These are phyloP conservation scores for Trametes cingulata DNA, from an alignment of 768 basidiomycete species.

Conservation along the genomic window DNA sequence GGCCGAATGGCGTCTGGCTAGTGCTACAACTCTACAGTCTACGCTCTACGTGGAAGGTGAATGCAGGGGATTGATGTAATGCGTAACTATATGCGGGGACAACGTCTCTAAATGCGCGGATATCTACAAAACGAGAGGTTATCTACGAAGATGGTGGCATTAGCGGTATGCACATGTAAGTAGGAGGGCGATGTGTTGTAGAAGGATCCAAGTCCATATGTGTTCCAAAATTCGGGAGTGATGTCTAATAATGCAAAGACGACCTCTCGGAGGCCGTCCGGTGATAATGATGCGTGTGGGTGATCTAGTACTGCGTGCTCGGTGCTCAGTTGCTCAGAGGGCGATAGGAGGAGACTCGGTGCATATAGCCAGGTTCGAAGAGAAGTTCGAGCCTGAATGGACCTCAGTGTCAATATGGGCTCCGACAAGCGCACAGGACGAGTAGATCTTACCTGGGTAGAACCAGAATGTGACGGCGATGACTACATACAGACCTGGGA, in stretches of 20 bases:
- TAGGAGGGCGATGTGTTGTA: not conserved
- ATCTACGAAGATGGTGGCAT: conserved; percentile 2
- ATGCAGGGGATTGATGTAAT: not conserved
- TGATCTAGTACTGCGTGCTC: not conserved
- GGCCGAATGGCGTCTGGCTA: not conserved
- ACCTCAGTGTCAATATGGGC: conserved; percentile 4
- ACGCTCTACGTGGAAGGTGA: conserved; percentile 4
- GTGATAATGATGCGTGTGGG: not conserved
- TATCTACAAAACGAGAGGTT: not conserved
- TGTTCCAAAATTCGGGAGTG: not conserved
- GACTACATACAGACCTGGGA: conserved; percentile 53
- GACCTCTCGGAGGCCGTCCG: conserved; percentile 10
- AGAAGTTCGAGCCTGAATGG: conserved; percentile 37
- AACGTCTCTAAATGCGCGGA: not conserved
- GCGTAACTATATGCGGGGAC: not conserved
- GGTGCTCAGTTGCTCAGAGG: not conserved
- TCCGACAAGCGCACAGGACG: not conserved
- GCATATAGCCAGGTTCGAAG: conserved; percentile 33
- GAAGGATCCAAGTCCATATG: conserved; percentile 2
- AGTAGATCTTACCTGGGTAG: conserved; percentile 42
- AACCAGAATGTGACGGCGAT: conserved; percentile 57
- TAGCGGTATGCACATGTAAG: not conserved
- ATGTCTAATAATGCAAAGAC: conserved; percentile 12
- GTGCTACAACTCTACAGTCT: conserved; percentile 15
- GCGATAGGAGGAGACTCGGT: conserved; percentile 19